Evolutionary conservation across 2,329 filamentous ascomycete genomes (phyloP), one percentile per base, ranked within the genome.

Genomic region (Sclerotinia sclerotiorum): DNA sequence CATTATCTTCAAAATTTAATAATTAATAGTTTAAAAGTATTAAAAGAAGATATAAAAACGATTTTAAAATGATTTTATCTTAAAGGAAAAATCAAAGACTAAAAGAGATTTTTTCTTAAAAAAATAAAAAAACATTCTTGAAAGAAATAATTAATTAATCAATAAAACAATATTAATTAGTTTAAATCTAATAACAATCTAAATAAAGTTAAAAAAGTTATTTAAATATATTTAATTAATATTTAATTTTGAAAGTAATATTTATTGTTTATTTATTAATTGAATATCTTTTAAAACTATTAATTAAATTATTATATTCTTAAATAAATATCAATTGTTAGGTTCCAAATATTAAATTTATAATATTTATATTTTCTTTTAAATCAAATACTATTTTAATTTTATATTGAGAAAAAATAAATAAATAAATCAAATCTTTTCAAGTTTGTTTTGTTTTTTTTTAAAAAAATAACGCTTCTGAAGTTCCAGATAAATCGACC

Each of bases 401-500:
- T 55, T 1, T 35, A 0, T 4, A n/a, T 5, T 0, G 5, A 1
- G 32, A 35, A 29, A 35, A 2, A 32, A 35, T 21, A 11, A n/a
- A 5, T 21, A 35, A 2, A n/a, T 15, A n/a, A n/a, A 7, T 13
- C 15, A n/a, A 35, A n/a, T 15, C 7, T n/a, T 56, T 42, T 35
- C 0, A 3, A 35, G 19, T 35, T n/a, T 7, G 3, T 2, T 29
- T 29, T 29, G 5, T n/a, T 56, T 1, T 15, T n/a, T n/a, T n/a
- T n/a, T n/a, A n/a, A n/a, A 2, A n/a, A 27, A 15, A 3, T n/a
- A 2, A 4, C 13, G n/a, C 19, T 0, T 15, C 3, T 35, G 6
- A 35, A 13, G 35, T 35, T 13, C 11, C n/a, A 56, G 15, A 13
- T 5, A 15, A 39, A 56, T 13, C 13, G 13, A 57, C 8, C 21